Evolutionary conservation across 768 basidiomycete genomes (phyloP).

Genomic region (Inosperma sp.): DNA sequence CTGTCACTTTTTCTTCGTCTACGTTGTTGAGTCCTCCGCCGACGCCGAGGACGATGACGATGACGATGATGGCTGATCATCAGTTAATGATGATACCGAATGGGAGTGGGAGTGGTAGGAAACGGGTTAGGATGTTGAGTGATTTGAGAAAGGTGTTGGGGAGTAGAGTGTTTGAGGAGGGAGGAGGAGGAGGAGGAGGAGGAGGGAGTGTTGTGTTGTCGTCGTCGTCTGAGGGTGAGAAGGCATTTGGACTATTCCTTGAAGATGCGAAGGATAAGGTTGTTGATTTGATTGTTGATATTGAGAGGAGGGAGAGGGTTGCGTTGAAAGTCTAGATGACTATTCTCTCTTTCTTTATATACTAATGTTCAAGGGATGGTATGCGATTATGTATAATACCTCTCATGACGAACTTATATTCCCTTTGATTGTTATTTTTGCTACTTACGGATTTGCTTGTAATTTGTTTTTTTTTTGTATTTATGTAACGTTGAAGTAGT

Average conservation of each 20-base stretch:
- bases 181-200: constrained; percentile 41
- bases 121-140: constrained; percentile 38
- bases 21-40: constrained; percentile 58
- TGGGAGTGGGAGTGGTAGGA: constrained; percentile 11
- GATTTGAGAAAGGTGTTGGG: constrained; percentile 54
- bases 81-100: background rate
- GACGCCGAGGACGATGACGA: constrained; percentile 37
- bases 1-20: constrained; percentile 17
- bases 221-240: constrained; percentile 18
- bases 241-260: too few relatives aligned
- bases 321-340: background rate
- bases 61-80: too few relatives aligned
- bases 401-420: too few relatives aligned
- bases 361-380: too few relatives aligned
- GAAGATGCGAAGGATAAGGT: constrained; percentile 77
- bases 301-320: constrained; percentile 32
- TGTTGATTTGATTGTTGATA: constrained; percentile 61
- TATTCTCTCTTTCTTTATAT: background rate
- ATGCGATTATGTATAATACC: too few relatives aligned
- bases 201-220: constrained; percentile 47
- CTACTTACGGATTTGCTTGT: too few relatives aligned
- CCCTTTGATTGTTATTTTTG: too few relatives aligned
- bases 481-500: too few relatives aligned
- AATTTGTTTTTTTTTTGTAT: too few relatives aligned
- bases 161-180: constrained; percentile 39